A percentile compares a stretch with the other conserved stretches of the same genome.
These are phyloP conservation scores for Daldinia grandis DNA, from an alignment of 495 filamentous ascomycete genomes.

Conservation along the genomic window DNA sequence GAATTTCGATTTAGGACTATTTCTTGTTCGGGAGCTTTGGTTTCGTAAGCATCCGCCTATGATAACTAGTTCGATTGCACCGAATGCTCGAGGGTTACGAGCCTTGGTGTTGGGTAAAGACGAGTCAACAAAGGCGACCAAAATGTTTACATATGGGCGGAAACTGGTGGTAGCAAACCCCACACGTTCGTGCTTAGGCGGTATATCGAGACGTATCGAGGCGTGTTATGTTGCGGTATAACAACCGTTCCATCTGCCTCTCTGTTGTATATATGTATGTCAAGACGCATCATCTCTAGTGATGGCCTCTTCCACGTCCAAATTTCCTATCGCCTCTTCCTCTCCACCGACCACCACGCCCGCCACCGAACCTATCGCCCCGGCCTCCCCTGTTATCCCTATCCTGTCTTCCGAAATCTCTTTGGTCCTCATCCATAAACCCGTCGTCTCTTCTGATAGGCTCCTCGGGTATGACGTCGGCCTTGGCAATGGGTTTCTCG, in stretches of 20 bases:
- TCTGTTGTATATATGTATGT: not conserved
- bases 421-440: constrained; percentile 57
- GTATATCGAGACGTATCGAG: constrained; percentile 5
- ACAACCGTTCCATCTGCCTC: not conserved
- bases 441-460: constrained; percentile 61
- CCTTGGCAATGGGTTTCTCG: constrained; percentile 73
- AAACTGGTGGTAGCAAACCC: not conserved
- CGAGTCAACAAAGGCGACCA: not conserved
- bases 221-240: not conserved
- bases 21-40: not conserved
- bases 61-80: not conserved
- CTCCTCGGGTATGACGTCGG: constrained; percentile 64
- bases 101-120: not conserved
- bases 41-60: not conserved
- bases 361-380: constrained; percentile 42
- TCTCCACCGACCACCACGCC: constrained; percentile 46
- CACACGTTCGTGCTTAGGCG: not conserved
- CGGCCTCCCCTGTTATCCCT: constrained; percentile 59
- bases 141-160: not conserved
- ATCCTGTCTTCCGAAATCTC: constrained; percentile 58
- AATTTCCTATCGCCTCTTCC: constrained; percentile 49
- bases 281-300: constrained; percentile 15
- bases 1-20: not conserved
- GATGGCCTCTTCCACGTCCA: constrained; percentile 44
- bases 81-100: not conserved